Evolutionary conservation across 1,284 basidiomycete species (phyloP).

Genomic region (Albatrellus sp.): DNA sequence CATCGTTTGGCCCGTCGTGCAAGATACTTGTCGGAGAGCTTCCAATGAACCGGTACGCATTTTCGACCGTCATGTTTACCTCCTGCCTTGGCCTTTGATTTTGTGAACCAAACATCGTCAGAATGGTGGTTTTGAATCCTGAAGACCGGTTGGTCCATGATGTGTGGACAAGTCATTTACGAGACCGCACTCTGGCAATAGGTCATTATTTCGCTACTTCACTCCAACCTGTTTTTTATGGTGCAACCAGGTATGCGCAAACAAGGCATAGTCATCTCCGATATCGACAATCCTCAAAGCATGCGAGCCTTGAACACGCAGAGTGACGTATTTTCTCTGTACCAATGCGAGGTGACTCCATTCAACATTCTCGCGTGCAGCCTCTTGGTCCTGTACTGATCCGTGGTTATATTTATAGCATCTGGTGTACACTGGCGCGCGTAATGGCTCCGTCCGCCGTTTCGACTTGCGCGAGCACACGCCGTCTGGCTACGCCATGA

Average conservation of each 20-base stretch:
- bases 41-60: constrained; percentile 23
- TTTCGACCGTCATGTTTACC: neutral
- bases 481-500: constrained; percentile 24
- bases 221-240: constrained; percentile 4
- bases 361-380: neutral
- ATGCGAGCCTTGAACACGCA: constrained; percentile 28
- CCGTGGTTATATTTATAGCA: constrained; percentile 24
- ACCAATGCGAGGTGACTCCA: constrained; percentile 32
- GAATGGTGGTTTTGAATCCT: constrained; percentile 20
- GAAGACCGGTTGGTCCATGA: constrained; percentile 34
- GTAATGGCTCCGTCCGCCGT: constrained; percentile 43
- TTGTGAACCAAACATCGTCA: neutral
- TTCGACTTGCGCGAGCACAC: constrained; percentile 44
- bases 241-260: constrained; percentile 32
- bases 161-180: constrained; percentile 42
- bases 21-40: constrained; percentile 35
- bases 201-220: constrained; percentile 23
- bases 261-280: constrained; percentile 36
- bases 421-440: constrained; percentile 45
- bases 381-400: neutral
- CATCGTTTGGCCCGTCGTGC: constrained; percentile 35
- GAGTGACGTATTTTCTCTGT: constrained; percentile 51
- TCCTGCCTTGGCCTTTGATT: too few relatives aligned
- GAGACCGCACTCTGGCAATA: constrained; percentile 34
- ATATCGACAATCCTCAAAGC: constrained; percentile 29